These are phyloP conservation scores for Exophiala sp. DNA, from an alignment of 2,329 filamentous ascomycete genomes.

Conservation along the genomic window DNA sequence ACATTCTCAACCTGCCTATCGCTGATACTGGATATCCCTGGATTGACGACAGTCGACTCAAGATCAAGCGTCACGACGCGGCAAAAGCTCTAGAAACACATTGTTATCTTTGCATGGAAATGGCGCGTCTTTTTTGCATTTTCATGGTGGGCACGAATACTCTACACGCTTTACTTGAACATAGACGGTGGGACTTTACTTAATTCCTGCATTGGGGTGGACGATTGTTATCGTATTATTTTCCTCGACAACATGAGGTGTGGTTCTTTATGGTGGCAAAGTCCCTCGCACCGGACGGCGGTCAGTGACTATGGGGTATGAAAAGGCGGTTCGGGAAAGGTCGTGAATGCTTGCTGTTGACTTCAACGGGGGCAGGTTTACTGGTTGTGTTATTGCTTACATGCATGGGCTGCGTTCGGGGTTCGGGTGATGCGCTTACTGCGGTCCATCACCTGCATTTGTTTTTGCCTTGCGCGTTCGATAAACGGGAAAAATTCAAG, in stretches of 20 bases:
- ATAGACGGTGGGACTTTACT: background rate
- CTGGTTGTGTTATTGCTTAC: background rate
- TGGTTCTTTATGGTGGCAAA: background rate
- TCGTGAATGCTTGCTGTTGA: background rate
- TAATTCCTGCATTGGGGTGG: background rate
- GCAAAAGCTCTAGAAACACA: background rate
- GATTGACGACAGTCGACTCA: background rate
- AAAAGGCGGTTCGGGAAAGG: background rate
- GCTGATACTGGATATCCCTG: background rate
- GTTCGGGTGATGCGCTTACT: background rate
- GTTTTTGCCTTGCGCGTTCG: background rate
- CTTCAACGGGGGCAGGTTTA: background rate
- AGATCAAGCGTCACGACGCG: background rate
- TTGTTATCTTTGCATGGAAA: slow-evolving; percentile 7
- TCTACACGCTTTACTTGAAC: background rate
- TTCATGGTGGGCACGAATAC: background rate
- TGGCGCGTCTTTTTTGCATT: slow-evolving; percentile 17
- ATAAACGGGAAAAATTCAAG: background rate
- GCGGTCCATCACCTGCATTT: background rate
- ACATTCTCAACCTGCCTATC: background rate
- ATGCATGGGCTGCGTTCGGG: slow-evolving; percentile 1
- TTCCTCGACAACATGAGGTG: background rate
- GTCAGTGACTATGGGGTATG: background rate
- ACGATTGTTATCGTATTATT: background rate
- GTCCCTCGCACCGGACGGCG: too few species aligned